Conservation (phyloP, 768 basidiomycete genomes). For the Chalciporus chontae region DNA sequence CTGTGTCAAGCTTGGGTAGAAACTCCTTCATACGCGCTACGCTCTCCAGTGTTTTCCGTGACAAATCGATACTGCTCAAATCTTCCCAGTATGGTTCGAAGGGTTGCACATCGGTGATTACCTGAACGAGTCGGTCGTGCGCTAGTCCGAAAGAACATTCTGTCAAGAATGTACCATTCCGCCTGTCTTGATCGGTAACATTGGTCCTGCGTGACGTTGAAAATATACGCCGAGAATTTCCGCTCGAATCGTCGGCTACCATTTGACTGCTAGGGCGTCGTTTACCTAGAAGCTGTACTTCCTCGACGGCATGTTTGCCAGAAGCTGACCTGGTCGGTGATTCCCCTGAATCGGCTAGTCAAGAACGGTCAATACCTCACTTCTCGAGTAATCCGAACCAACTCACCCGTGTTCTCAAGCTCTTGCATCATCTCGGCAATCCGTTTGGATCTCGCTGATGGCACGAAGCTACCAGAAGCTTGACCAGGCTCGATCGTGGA, state of each 20-base stretch:
- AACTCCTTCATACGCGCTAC: slow-evolving; percentile 83
- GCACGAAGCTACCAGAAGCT: slow-evolving; percentile 34
- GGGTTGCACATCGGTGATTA: slow-evolving; percentile 92
- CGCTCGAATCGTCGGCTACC: slow-evolving; percentile 18
- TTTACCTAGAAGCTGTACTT: slow-evolving; percentile 44
- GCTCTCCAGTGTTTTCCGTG: slow-evolving; percentile 55
- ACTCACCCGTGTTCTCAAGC: slow-evolving; percentile 67
- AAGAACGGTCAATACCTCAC: slow-evolving; percentile 1
- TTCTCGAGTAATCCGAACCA: neutral
- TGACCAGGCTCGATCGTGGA: slow-evolving; percentile 18
- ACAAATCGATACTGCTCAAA: slow-evolving; percentile 69
- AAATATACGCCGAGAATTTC: slow-evolving; percentile 38
- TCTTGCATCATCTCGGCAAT: slow-evolving; percentile 79
- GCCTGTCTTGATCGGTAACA: slow-evolving; percentile 30
- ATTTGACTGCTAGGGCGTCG: slow-evolving; percentile 38
- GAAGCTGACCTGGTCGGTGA: slow-evolving; percentile 57
- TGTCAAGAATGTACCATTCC: slow-evolving; percentile 75
- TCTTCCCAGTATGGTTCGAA: slow-evolving; percentile 95
- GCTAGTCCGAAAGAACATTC: slow-evolving; percentile 96
- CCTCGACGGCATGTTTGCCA: slow-evolving; percentile 40
- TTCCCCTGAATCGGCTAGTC: slow-evolving; percentile 37
- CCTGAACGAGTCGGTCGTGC: slow-evolving; percentile 86
- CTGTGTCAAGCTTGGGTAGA: slow-evolving; percentile 70
- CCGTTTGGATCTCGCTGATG: slow-evolving; percentile 71
- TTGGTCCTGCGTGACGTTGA: slow-evolving; percentile 43